Conservation (phyloP, 805 yeast genomes). For the Metschnikowia reukaufii region DNA sequence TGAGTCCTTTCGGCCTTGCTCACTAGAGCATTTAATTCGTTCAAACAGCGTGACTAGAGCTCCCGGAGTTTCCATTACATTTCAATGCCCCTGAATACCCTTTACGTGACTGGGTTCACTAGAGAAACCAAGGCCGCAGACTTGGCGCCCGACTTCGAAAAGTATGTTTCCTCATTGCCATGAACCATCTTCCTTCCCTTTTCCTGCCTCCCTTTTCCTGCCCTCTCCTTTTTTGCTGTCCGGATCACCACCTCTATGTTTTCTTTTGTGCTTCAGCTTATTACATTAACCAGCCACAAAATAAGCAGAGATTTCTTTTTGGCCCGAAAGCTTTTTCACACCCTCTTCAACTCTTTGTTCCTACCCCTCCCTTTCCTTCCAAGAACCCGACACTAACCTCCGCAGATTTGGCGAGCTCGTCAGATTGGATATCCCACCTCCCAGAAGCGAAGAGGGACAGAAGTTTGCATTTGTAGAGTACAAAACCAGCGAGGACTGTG, state of each 20-base stretch:
- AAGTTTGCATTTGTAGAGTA: slow-evolving; percentile 67
- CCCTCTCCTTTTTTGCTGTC: slow-evolving; percentile 7
- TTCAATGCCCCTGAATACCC: slow-evolving; percentile 46
- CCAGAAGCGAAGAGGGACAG: slow-evolving; percentile 56
- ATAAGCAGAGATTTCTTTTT: too few species aligned
- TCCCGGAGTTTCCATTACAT: neutral
- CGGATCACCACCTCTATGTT: neutral
- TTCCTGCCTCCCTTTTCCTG: slow-evolving; percentile 6
- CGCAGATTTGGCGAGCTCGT: slow-evolving; percentile 55
- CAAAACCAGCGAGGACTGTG: slow-evolving; percentile 51
- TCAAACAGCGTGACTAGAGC: neutral
- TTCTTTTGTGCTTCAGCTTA: too few species aligned
- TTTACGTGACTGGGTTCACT: slow-evolving; percentile 58
- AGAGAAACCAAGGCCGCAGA: slow-evolving; percentile 55
- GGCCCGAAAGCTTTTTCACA: too few species aligned
- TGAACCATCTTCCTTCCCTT: slow-evolving; percentile 5
- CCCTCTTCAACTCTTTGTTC: slow-evolving; percentile 2
- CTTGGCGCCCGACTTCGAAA: slow-evolving; percentile 59
- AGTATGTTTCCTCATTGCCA: slow-evolving; percentile 42
- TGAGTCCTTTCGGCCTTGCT: neutral
- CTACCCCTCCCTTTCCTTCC: slow-evolving; percentile 5
- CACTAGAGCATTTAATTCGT: neutral
- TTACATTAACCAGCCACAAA: too few species aligned
- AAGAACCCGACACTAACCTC: slow-evolving; percentile 13
- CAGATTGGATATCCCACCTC: slow-evolving; percentile 63